A percentile compares a stretch with the other conserved stretches of the same genome.
Conservation (phyloP, 108 stramenopile genomes). For the Pseudonitzschia pungens region DNA sequence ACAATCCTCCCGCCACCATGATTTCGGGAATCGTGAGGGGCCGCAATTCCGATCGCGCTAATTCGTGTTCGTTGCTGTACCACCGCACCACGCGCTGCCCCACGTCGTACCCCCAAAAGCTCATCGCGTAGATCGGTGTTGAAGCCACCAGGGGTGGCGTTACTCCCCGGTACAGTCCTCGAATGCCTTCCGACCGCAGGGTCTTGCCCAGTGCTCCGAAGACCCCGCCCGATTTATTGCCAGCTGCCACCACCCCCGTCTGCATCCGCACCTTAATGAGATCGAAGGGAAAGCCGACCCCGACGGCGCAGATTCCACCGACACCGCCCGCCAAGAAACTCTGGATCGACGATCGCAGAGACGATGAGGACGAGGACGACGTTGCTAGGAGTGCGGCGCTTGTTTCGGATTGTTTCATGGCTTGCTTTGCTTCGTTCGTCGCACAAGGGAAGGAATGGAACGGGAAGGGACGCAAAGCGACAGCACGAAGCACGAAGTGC, state of each 20-base stretch:
- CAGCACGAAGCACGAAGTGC: no score
- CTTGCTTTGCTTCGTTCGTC: no score
- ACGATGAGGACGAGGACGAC: background rate
- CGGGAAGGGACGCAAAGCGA: no score
- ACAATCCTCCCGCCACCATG: conserved; percentile 76
- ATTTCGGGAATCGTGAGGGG: conserved; percentile 42
- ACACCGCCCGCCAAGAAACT: conserved; percentile 82
- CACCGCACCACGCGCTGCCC: conserved; percentile 55
- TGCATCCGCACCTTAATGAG: conserved; percentile 50
- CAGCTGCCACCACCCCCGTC: background rate
- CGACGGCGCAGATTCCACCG: conserved; percentile 59
- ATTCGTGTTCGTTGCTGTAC: background rate
- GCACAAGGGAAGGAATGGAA: no score
- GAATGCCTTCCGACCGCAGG: conserved; percentile 6
- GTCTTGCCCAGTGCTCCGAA: conserved; percentile 14
- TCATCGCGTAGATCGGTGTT: conserved; percentile 78
- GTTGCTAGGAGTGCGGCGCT: background rate
- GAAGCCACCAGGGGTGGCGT: conserved; percentile 78
- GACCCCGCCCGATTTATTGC: background rate
- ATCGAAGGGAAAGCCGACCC: conserved; percentile 69
- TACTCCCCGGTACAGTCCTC: conserved; percentile 83
- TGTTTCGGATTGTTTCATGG: no score
- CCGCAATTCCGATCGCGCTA: no score
- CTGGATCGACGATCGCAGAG: conserved; percentile 43
- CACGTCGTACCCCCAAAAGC: conserved; percentile 90